Evolutionary conservation across 164 flowering plant species (phyloP).

Genomic region (Protea cynaroides): DNA sequence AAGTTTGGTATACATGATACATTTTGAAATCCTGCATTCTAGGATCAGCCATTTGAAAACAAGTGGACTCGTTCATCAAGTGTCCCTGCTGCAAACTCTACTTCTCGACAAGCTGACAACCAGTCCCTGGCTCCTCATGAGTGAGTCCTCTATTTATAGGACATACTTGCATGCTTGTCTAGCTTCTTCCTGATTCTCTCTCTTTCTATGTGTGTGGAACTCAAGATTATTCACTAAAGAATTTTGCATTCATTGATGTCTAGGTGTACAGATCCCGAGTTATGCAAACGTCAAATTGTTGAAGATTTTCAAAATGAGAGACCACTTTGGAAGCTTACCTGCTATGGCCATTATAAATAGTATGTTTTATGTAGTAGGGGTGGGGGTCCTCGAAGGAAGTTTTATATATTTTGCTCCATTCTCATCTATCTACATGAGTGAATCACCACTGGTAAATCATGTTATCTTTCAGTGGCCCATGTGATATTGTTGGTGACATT

Average conservation of each 20-base stretch:
- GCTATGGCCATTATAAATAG: constrained; percentile 67
- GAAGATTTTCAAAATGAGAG: constrained; percentile 74
- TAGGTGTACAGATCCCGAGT: constrained; percentile 76
- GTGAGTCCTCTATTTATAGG: constrained; percentile 31
- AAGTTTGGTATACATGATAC: neutral
- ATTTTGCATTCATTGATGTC: constrained; percentile 15
- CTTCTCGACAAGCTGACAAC: constrained; percentile 36
- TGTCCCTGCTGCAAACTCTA: constrained; percentile 10
- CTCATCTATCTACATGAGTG: neutral
- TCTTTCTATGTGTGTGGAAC: neutral
- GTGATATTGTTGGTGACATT: constrained; percentile 86
- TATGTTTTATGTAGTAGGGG: constrained; percentile 19
- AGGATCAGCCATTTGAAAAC: constrained; percentile 67
- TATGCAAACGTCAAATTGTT: constrained; percentile 55
- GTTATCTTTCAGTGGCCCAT: constrained; percentile 49
- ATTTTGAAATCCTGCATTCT: constrained; percentile 2
- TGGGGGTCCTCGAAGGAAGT: neutral
- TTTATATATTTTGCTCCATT: neutral
- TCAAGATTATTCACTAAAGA: neutral
- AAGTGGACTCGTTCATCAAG: constrained; percentile 63
- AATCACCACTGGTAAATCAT: neutral
- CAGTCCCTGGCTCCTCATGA: constrained; percentile 43
- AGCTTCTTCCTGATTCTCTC: neutral
- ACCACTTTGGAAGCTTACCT: constrained; percentile 89
- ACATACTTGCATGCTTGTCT: neutral